Percentiles rank a stretch among this genome's conserved stretches.
Conservation (phyloP, 2,329 filamentous ascomycete genomes). For the Stachybotrys echinatus region DNA sequence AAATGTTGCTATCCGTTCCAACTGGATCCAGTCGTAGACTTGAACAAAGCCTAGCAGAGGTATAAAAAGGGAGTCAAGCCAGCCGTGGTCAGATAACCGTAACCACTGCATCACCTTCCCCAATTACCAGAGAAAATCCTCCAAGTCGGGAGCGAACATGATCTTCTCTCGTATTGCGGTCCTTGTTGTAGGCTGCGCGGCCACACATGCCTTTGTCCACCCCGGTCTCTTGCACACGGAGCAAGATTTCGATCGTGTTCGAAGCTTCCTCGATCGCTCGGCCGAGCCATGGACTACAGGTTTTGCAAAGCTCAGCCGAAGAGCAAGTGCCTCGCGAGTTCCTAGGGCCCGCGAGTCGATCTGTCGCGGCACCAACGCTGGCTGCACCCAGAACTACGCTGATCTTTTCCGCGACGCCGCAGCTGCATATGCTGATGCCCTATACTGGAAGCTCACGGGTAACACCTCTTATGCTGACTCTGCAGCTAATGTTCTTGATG, state of each 20-base stretch:
- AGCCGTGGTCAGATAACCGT: too few relatives aligned
- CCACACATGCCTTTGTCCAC: too few relatives aligned
- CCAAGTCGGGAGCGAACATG: too few relatives aligned
- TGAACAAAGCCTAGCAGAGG: too few relatives aligned
- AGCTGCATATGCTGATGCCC: slow-evolving; percentile 10
- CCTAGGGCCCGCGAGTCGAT: background rate
- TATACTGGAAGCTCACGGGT: slow-evolving; percentile 34
- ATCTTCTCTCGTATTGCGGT: too few relatives aligned
- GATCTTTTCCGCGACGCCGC: background rate
- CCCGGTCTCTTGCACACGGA: background rate
- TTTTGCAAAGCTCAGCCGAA: background rate
- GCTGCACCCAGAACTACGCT: background rate
- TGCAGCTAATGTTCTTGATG: slow-evolving; percentile 28
- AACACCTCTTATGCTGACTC: slow-evolving; percentile 29
- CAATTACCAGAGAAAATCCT: too few relatives aligned
- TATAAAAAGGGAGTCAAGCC: too few relatives aligned
- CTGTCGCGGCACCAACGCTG: background rate
- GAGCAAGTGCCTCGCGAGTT: background rate
- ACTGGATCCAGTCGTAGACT: too few relatives aligned
- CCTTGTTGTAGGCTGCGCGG: too few relatives aligned
- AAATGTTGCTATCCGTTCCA: too few relatives aligned
- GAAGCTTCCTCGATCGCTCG: background rate
- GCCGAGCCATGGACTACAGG: background rate
- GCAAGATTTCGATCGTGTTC: background rate
- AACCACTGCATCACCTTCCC: too few relatives aligned